Conservation (phyloP, 2,329 filamentous ascomycete species). For the Apiospora aurea region DNA sequence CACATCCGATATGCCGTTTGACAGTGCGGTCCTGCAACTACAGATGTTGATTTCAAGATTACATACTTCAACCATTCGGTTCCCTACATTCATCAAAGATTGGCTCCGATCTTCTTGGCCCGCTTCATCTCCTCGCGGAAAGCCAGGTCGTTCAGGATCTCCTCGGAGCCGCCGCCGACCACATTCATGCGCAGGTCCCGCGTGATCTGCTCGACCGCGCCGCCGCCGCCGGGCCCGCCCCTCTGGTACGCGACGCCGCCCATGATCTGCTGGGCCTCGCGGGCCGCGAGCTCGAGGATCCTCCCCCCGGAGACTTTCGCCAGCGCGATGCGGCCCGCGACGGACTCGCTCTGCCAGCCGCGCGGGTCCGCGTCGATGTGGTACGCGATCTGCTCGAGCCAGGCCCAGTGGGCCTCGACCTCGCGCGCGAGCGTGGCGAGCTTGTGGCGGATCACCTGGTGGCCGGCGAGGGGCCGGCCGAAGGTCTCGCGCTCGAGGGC, state of each 20-base stretch:
- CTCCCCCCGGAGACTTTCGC: slow-evolving; percentile 93
- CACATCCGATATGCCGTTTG: not conserved
- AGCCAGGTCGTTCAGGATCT: slow-evolving; percentile 98
- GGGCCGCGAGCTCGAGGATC: slow-evolving; percentile 96
- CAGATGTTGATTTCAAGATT: not conserved
- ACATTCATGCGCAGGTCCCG: slow-evolving; percentile 95
- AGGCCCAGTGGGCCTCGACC: slow-evolving; percentile 95
- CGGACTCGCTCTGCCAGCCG: slow-evolving; percentile 94
- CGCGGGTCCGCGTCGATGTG: slow-evolving; percentile 69
- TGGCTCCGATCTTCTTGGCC: slow-evolving; percentile 92
- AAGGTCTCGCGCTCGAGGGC: slow-evolving; percentile 97
- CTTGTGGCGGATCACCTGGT: slow-evolving; percentile 97
- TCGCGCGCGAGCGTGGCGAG: slow-evolving; percentile 98
- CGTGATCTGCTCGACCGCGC: slow-evolving; percentile 93
- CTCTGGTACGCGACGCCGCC: slow-evolving; percentile 87
- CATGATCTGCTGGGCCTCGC: slow-evolving; percentile 97
- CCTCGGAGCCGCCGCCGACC: slow-evolving; percentile 93
- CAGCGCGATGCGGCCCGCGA: slow-evolving; percentile 93
- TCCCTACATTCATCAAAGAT: slow-evolving; percentile 67
- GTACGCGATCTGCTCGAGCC: slow-evolving; percentile 94
- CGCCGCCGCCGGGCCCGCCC: slow-evolving; percentile 73
- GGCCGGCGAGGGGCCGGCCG: slow-evolving; percentile 93
- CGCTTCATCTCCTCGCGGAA: slow-evolving; percentile 91
- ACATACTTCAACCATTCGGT: too few relatives aligned
- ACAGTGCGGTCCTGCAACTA: not conserved